These are phyloP conservation scores for Chlamydomonas sp. DNA, from an alignment of 139 green algal genomes.

Conservation along the genomic window DNA sequence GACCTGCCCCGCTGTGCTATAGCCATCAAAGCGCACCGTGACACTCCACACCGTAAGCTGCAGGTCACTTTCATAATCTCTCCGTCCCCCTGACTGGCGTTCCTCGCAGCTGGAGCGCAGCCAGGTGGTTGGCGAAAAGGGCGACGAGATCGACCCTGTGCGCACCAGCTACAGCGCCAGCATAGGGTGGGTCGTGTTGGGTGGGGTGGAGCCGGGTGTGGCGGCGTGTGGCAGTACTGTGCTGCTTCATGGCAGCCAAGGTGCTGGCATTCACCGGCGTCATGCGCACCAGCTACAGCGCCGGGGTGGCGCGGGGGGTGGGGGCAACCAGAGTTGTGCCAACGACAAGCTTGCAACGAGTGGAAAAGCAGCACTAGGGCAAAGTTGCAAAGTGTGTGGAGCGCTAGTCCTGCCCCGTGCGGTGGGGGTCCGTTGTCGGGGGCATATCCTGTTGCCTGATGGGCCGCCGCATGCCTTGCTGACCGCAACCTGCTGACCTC, in stretches of 20 bases:
- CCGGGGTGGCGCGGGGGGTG: background rate
- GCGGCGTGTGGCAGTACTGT: background rate
- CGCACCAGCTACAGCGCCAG: constrained; percentile 37
- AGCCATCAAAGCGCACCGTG: background rate
- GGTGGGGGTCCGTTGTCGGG: background rate
- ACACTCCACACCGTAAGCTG: background rate
- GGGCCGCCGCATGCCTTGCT: background rate
- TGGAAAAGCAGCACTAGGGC: constrained; percentile 32
- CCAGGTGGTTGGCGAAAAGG: constrained; percentile 29
- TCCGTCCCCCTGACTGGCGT: background rate
- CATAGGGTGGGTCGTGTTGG: constrained; percentile 15
- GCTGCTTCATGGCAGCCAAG: background rate
- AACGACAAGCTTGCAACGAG: background rate
- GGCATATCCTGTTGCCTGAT: constrained; percentile 36
- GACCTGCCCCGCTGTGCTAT: too few relatives aligned
- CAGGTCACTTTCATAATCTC: too few relatives aligned
- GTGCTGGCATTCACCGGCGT: background rate
- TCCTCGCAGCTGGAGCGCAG: constrained; percentile 23
- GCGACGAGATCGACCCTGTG: constrained; percentile 23
- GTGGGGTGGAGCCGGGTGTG: background rate
- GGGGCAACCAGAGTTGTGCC: background rate
- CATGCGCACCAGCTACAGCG: background rate
- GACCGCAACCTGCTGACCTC: background rate
- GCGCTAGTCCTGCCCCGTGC: background rate
- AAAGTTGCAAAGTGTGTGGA: constrained; percentile 40